These are phyloP conservation scores for Batkoa obscura DNA, from an alignment of 371 early-diverging fungal genomes.

Conservation along the genomic window DNA sequence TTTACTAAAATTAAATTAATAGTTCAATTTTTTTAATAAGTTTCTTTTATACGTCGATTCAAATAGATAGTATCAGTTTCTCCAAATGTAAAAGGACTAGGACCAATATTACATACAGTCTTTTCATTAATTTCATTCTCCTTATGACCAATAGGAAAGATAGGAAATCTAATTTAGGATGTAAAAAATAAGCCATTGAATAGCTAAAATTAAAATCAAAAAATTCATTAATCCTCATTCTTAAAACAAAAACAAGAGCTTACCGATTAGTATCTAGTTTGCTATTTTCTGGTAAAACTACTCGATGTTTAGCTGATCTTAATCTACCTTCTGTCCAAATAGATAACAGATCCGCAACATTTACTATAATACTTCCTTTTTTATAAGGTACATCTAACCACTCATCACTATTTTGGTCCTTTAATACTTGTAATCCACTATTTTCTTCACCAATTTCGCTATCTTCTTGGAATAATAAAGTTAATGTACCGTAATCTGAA, in stretches of 20 bases:
- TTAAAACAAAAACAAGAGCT: no score
- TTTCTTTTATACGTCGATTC: not conserved
- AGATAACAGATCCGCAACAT: not conserved
- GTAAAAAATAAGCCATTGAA: no score
- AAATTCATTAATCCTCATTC: no score
- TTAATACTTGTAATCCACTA: not conserved
- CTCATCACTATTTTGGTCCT: not conserved
- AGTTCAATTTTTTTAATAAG: no score
- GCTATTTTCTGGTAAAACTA: not conserved
- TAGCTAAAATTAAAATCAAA: no score
- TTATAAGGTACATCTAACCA: not conserved
- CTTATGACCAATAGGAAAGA: not conserved
- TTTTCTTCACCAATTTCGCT: no score
- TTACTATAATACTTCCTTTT: not conserved
- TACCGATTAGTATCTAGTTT: no score
- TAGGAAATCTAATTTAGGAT: no score
- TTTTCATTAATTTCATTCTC: not conserved
- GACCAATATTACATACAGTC: not conserved
- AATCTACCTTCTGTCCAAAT: constrained; percentile 4
- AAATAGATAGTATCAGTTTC: not conserved
- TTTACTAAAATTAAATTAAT: no score
- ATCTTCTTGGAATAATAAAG: not conserved
- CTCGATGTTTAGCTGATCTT: not conserved
- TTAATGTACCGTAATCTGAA: constrained; percentile 2
- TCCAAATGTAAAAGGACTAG: not conserved